These are phyloP conservation scores for Colletotrichum abscissum DNA, from an alignment of 2,329 filamentous ascomycete genomes.

Conservation along the genomic window DNA sequence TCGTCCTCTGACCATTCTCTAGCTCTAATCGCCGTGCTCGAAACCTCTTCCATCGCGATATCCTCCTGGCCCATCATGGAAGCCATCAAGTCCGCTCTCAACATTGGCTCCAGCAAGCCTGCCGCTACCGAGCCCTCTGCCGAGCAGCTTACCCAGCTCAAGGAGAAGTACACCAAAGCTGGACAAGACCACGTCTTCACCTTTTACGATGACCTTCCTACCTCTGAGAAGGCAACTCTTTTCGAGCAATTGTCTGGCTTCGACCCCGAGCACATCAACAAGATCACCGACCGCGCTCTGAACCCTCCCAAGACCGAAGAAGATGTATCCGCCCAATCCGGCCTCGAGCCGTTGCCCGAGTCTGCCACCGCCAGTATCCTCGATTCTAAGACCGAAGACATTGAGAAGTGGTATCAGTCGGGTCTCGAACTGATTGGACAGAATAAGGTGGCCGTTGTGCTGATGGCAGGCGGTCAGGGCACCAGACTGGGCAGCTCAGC, in stretches of 20 bases:
- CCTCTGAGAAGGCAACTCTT: constrained; percentile 79
- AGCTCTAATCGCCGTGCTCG: neutral
- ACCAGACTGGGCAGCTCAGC: constrained; percentile 94
- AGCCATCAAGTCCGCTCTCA: constrained; percentile 55
- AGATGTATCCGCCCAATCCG: constrained; percentile 58
- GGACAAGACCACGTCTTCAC: constrained; percentile 86
- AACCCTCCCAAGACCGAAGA: constrained; percentile 76
- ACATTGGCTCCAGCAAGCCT: constrained; percentile 47
- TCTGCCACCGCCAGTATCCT: constrained; percentile 90
- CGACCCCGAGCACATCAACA: constrained; percentile 88
- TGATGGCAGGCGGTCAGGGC: constrained; percentile 98
- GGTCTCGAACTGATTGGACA: constrained; percentile 84
- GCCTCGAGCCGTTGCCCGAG: constrained; percentile 88
- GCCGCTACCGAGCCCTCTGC: constrained; percentile 66
- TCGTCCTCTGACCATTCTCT: neutral
- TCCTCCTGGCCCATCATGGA: constrained; percentile 49
- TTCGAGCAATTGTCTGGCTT: constrained; percentile 86
- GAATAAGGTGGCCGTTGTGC: constrained; percentile 84
- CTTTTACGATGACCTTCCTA: constrained; percentile 83
- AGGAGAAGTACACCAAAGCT: constrained; percentile 78
- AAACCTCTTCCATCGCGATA: neutral
- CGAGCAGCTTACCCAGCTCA: constrained; percentile 75
- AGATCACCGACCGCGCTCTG: constrained; percentile 84
- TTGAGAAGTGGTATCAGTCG: constrained; percentile 85
- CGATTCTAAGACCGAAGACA: constrained; percentile 82